Evolutionary conservation across 108 stramenopile genomes (phyloP).

Genomic region (Discostella pseudostelligera): DNA sequence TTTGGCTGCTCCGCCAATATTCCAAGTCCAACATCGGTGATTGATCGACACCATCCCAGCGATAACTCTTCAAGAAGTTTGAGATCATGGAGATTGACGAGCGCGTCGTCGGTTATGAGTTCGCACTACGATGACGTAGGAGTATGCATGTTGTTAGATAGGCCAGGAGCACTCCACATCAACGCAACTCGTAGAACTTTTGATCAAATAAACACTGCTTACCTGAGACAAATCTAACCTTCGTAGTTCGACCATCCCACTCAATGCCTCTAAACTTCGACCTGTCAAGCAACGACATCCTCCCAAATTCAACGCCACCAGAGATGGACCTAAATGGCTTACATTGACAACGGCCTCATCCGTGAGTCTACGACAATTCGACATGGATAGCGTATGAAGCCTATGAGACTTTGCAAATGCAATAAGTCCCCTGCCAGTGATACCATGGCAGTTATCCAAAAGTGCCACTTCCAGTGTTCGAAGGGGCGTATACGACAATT

Average conservation of each 20-base stretch:
- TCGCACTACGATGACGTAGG: slow-evolving; percentile 57
- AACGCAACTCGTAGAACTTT: not conserved
- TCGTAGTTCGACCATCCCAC: slow-evolving; percentile 44
- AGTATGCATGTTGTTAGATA: too few species aligned
- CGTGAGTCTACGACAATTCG: slow-evolving; percentile 76
- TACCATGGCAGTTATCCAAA: slow-evolving; percentile 74
- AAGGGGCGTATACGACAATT: slow-evolving; percentile 56
- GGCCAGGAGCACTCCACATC: not conserved
- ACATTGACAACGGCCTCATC: slow-evolving; percentile 82
- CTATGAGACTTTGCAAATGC: slow-evolving; percentile 57
- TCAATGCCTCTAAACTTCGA: slow-evolving; percentile 55
- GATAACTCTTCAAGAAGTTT: slow-evolving; percentile 68
- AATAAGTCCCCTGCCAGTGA: slow-evolving; percentile 63
- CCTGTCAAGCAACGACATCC: slow-evolving; percentile 87
- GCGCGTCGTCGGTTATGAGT: slow-evolving; percentile 74
- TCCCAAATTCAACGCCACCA: slow-evolving; percentile 62
- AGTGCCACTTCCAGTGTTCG: slow-evolving; percentile 59
- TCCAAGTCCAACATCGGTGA: slow-evolving; percentile 64
- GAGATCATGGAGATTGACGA: slow-evolving; percentile 53
- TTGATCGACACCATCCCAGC: slow-evolving; percentile 78
- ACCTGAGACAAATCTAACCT: slow-evolving; percentile 73
- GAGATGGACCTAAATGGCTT: slow-evolving; percentile 52
- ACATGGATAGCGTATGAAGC: slow-evolving; percentile 68
- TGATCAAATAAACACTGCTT: not conserved
- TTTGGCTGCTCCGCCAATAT: slow-evolving; percentile 54